Percentiles rank a stretch among this genome's conserved stretches.
Conservation (phyloP, 148 eudicot species). For the Cornus controversa region DNA sequence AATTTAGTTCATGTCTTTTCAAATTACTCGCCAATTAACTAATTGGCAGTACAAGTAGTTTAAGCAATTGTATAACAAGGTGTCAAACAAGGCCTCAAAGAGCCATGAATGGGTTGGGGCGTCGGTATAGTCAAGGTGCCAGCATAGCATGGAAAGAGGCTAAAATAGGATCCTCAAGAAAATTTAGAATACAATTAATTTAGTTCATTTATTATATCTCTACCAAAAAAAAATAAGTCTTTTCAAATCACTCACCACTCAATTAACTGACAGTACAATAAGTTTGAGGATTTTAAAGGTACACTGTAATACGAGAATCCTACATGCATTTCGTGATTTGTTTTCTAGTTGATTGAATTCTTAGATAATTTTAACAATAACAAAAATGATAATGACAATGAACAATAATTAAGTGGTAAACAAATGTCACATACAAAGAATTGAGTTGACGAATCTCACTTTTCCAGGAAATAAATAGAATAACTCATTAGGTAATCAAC, state of each 20-base stretch:
- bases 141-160: background rate
- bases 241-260: background rate
- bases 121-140: background rate
- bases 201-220: background rate
- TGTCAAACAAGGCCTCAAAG: background rate
- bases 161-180: too few relatives aligned
- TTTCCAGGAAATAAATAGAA: background rate
- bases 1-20: background rate
- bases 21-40: too few relatives aligned
- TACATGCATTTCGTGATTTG: background rate
- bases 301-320: background rate
- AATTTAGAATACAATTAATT: too few relatives aligned
- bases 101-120: background rate
- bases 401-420: background rate
- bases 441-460: background rate
- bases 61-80: constrained; percentile 4
- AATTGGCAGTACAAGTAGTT: too few relatives aligned
- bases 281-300: background rate
- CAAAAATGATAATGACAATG: background rate
- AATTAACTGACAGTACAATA: background rate
- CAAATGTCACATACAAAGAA: background rate
- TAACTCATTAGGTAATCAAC: background rate
- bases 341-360: background rate
- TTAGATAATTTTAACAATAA: background rate
- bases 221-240: background rate